Evolutionary conservation across 257 asterid species (phyloP).

Genomic region (Knoxia roxburghii): DNA sequence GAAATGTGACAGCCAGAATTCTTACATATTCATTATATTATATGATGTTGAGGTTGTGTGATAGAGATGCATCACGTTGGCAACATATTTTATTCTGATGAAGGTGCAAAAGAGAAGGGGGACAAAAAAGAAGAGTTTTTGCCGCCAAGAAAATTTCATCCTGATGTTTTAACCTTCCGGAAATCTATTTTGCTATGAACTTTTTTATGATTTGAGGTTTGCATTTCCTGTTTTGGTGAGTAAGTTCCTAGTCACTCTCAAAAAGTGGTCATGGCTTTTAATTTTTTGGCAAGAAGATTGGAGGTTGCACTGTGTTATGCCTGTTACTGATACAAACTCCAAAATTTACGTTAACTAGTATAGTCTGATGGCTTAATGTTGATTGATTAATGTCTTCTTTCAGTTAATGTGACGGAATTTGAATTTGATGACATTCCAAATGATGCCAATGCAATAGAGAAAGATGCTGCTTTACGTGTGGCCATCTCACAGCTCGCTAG

Average conservation of each 20-base stretch:
- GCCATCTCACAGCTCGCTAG: slow-evolving; percentile 70
- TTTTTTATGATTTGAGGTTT: not conserved
- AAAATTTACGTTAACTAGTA: not conserved
- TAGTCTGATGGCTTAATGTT: slow-evolving; percentile 1
- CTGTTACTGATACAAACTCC: not conserved
- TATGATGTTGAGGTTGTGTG: not conserved
- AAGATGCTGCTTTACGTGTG: slow-evolving; percentile 61
- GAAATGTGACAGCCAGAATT: too few species aligned
- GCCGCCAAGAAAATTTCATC: not conserved
- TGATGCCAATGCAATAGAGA: slow-evolving; percentile 51
- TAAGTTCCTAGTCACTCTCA: not conserved
- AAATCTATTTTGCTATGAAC: not conserved
- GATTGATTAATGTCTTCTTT: slow-evolving; percentile 5
- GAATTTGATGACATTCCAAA: slow-evolving; percentile 54
- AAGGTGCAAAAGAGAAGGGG: too few species aligned
- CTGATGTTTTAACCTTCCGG: not conserved
- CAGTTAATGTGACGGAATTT: slow-evolving; percentile 49
- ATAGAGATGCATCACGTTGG: not conserved
- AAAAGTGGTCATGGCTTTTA: not conserved
- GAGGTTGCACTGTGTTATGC: not conserved
- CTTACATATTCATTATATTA: not conserved
- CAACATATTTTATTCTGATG: not conserved
- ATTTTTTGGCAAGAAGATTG: not conserved
- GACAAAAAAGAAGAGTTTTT: not conserved
- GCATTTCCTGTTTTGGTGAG: not conserved